phyloP scores from a whole-genome alignment of 1,284 basidiomycete species.

The Gymnopus androsaceus region DNA sequence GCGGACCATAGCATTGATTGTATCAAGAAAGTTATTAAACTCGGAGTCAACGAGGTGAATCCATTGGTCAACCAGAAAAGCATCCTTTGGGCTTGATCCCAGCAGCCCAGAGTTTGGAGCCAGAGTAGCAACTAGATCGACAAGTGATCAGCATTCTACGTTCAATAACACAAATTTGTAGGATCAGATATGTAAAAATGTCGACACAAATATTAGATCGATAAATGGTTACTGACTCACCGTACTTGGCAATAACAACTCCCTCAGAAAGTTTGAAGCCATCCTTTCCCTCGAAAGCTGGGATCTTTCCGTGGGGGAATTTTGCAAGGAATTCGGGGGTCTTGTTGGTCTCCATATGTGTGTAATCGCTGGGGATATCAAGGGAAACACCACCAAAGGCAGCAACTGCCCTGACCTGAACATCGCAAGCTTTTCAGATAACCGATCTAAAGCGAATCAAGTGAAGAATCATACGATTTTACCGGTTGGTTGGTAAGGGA shows the following conservation, averaged over 20 bases:
- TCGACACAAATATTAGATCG: constrained; percentile 50
- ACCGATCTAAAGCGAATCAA: constrained; percentile 1
- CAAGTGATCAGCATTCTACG: constrained; percentile 11
- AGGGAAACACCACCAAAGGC: constrained; percentile 61
- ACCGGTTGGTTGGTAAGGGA: constrained; percentile 41
- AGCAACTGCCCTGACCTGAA: constrained; percentile 72
- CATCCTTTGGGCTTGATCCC: constrained; percentile 38
- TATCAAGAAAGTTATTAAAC: constrained; percentile 31
- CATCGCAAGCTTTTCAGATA: constrained; percentile 1
- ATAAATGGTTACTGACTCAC: constrained; percentile 50
- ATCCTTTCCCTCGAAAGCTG: constrained; percentile 77
- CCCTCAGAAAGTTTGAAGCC: constrained; percentile 84
- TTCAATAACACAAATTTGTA: not conserved
- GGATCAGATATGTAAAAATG: constrained; percentile 31
- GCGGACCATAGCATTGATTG: constrained; percentile 45
- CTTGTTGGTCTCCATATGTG: constrained; percentile 76
- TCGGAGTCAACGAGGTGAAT: constrained; percentile 44
- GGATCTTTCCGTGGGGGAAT: constrained; percentile 78
- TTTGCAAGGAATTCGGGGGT: constrained; percentile 76
- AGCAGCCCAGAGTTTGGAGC: constrained; percentile 47
- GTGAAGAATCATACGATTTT: constrained; percentile 50
- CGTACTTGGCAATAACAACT: constrained; percentile 76
- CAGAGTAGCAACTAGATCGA: constrained; percentile 62
- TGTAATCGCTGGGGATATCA: constrained; percentile 55
- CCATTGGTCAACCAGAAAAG: constrained; percentile 52